Conservation (phyloP, 257 asterid genomes). For the Avicennia marina region DNA sequence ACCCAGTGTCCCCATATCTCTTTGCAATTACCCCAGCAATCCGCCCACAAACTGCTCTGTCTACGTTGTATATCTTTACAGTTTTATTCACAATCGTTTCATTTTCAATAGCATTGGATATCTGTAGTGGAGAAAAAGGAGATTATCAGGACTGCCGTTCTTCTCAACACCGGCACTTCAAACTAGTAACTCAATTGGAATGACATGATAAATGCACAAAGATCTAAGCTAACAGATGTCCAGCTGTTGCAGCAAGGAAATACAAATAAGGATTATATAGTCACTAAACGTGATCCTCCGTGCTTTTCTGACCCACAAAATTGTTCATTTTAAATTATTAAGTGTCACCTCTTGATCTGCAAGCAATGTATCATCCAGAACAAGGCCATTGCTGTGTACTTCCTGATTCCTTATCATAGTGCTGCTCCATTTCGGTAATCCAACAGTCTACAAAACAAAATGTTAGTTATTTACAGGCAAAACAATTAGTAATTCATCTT, state of each 20-base stretch:
- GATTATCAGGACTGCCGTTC: too few relatives aligned
- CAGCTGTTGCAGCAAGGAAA: too few relatives aligned
- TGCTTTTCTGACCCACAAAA: neutral
- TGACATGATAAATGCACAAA: too few relatives aligned
- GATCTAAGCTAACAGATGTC: too few relatives aligned
- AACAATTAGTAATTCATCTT: slow-evolving; percentile 3
- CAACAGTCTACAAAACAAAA: slow-evolving; percentile 52
- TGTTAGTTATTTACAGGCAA: slow-evolving; percentile 1
- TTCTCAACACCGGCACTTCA: neutral
- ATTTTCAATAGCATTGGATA: slow-evolving; percentile 77
- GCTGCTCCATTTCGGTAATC: slow-evolving; percentile 92
- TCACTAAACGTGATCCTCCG: too few relatives aligned
- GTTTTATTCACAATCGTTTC: slow-evolving; percentile 79
- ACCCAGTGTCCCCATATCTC: slow-evolving; percentile 96
- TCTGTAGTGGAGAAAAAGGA: slow-evolving; percentile 34
- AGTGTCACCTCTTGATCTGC: slow-evolving; percentile 66
- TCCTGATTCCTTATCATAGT: slow-evolving; percentile 79
- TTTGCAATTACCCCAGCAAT: slow-evolving; percentile 94
- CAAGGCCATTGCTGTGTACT: slow-evolving; percentile 93
- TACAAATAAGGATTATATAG: too few relatives aligned
- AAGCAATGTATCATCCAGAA: slow-evolving; percentile 79
- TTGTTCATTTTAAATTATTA: neutral
- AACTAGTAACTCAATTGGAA: neutral
- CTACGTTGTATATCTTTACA: slow-evolving; percentile 74
- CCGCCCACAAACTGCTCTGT: slow-evolving; percentile 99